These are phyloP conservation scores for Colletotrichum gigasporum DNA, from an alignment of 2,329 filamentous ascomycete species.

Conservation along the genomic window DNA sequence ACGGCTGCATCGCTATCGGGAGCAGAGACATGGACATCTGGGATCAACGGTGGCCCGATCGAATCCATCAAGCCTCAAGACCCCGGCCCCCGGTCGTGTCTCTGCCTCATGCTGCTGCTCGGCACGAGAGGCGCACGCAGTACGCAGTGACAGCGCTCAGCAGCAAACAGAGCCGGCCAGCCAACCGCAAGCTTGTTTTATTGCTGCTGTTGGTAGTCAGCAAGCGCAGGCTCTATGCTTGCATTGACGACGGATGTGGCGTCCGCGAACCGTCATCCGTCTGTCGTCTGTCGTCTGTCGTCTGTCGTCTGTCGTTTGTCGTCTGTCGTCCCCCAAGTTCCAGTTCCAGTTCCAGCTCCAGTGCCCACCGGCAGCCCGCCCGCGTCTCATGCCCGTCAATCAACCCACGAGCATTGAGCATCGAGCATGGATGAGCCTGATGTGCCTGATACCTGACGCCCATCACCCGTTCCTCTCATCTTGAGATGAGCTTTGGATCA, in stretches of 20 bases:
- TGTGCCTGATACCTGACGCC: constrained; percentile 25
- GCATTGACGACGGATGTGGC: constrained; percentile 12
- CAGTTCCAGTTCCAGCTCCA: no score
- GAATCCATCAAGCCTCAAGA: not conserved
- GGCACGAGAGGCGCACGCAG: not conserved
- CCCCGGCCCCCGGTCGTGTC: not conserved
- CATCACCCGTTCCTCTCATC: constrained; percentile 32
- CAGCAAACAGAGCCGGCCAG: not conserved
- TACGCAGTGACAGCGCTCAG: not conserved
- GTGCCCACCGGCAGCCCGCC: not conserved
- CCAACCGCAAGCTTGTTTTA: not conserved
- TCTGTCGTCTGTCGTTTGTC: no score
- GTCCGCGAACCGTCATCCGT: constrained; percentile 2
- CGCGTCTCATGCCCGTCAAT: no score
- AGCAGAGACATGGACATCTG: not conserved
- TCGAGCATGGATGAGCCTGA: constrained; percentile 16
- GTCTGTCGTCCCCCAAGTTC: no score
- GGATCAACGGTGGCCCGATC: not conserved
- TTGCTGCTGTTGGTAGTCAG: no score
- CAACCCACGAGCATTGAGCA: no score
- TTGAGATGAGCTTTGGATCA: constrained; percentile 20
- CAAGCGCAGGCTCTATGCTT: not conserved
- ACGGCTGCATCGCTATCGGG: no score
- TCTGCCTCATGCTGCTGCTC: constrained; percentile 1
- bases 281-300: no score